Percentiles rank a stretch among this genome's conserved stretches.
Evolutionary conservation across 495 filamentous ascomycete species (phyloP).

Genomic region (Xylaria bambusicola): DNA sequence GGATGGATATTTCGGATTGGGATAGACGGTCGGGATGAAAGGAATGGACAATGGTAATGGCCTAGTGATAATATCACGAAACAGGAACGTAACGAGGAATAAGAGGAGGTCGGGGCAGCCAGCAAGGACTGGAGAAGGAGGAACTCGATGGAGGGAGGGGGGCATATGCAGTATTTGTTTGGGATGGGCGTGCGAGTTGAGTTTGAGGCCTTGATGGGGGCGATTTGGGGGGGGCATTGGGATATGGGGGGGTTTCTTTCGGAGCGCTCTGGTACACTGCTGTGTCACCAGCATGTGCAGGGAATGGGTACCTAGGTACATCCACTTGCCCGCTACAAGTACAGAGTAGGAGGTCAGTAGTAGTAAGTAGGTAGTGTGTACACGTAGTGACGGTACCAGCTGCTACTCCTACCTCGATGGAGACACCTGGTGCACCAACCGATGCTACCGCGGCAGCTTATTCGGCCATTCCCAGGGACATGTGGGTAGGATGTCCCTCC

Average conservation of each 20-base stretch:
- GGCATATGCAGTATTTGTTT: constrained; percentile 22
- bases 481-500: no score
- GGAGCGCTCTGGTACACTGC: constrained; percentile 8
- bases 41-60: constrained; percentile 14
- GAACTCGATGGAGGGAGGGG: constrained; percentile 19
- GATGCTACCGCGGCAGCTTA: no score
- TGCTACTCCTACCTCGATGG: no score
- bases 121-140: constrained; percentile 20
- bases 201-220: constrained; percentile 13
- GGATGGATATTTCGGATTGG: background rate
- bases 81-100: no score
- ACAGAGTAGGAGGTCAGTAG: background rate
- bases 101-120: constrained; percentile 19
- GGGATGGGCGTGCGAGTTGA: constrained; percentile 25
- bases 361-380: no score
- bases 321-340: background rate
- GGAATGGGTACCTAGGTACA: background rate
- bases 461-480: no score
- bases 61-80: constrained; percentile 30
- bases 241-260: constrained; percentile 10
- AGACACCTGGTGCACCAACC: no score
- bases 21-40: constrained; percentile 10
- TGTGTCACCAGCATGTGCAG: constrained; percentile 8
- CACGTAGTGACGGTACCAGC: no score
- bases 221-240: background rate